Conservation (phyloP, 2,329 filamentous ascomycete genomes). For the Didymella lethalis region DNA sequence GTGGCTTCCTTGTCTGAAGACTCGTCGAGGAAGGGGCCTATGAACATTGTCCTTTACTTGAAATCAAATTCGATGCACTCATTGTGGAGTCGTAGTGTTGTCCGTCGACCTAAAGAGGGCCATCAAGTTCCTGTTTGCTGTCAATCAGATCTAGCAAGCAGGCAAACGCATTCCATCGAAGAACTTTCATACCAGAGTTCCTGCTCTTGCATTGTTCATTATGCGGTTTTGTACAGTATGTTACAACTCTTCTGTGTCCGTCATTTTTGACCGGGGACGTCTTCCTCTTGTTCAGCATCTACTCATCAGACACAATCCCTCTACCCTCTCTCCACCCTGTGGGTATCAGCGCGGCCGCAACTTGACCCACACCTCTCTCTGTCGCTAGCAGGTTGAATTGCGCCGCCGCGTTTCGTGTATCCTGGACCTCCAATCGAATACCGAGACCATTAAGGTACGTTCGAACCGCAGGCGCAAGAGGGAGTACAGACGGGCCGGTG, state of each 20-base stretch:
- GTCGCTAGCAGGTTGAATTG: conserved; percentile 97
- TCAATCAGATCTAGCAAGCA: not conserved
- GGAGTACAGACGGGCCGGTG: conserved; percentile 76
- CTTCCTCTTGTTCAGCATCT: not conserved
- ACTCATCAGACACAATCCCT: conserved; percentile 20
- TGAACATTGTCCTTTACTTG: not conserved
- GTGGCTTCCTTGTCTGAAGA: not conserved
- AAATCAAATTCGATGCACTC: not conserved
- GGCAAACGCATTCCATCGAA: not conserved
- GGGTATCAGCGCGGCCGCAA: conserved; percentile 88
- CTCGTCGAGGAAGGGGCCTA: not conserved
- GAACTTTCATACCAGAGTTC: not conserved
- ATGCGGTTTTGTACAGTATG: conserved; percentile 17
- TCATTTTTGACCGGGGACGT: not conserved
- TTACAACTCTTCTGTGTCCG: conserved; percentile 1
- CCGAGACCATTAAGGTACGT: conserved; percentile 77
- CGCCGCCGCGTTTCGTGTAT: conserved; percentile 91
- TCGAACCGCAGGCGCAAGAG: conserved; percentile 78
- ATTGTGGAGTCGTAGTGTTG: not conserved
- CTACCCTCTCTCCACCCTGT: conserved; percentile 73
- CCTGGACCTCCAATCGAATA: conserved; percentile 84
- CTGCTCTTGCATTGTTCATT: not conserved
- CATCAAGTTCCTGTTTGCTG: not conserved
- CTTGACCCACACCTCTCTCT: conserved; percentile 82
- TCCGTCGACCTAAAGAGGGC: not conserved